Evolutionary conservation across 768 basidiomycete genomes (phyloP).

Genomic region (Tulasnella sp.): DNA sequence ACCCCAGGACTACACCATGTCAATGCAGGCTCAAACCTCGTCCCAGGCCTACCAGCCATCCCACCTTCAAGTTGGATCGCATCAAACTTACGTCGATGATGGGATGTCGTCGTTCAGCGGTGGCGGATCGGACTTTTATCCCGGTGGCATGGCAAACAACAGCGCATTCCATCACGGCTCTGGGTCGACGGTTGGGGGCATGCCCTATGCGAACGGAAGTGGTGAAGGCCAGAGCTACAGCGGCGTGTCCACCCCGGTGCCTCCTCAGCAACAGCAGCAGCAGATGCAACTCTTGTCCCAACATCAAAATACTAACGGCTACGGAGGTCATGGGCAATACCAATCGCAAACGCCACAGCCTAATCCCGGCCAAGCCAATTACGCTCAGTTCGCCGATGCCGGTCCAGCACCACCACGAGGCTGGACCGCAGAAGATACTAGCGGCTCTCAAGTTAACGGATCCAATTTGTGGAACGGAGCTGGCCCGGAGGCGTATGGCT

Average conservation of each 20-base stretch:
- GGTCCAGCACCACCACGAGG: neutral
- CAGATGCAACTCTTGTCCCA: neutral
- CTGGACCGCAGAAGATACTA: neutral
- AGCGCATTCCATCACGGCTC: neutral
- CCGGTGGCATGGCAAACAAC: neutral
- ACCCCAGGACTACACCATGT: slow-evolving; percentile 11
- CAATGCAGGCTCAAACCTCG: neutral
- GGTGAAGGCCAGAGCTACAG: neutral
- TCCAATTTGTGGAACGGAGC: neutral
- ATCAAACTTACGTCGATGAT: neutral
- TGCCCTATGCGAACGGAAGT: neutral
- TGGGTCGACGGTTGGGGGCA: neutral
- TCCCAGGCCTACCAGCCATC: neutral
- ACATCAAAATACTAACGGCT: neutral
- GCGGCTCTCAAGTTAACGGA: neutral
- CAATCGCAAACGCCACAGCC: neutral
- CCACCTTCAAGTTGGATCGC: neutral
- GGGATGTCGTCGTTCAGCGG: neutral
- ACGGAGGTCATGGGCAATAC: neutral
- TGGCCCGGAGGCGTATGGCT: neutral
- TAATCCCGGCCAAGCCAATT: neutral
- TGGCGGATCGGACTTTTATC: neutral
- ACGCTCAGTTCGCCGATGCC: neutral
- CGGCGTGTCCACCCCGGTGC: neutral
- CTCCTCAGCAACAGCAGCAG: neutral